A percentile compares a stretch with the other conserved stretches of the same genome.
Conservation (phyloP, 129 eudicot species). For the Tanacetum coccineum region DNA sequence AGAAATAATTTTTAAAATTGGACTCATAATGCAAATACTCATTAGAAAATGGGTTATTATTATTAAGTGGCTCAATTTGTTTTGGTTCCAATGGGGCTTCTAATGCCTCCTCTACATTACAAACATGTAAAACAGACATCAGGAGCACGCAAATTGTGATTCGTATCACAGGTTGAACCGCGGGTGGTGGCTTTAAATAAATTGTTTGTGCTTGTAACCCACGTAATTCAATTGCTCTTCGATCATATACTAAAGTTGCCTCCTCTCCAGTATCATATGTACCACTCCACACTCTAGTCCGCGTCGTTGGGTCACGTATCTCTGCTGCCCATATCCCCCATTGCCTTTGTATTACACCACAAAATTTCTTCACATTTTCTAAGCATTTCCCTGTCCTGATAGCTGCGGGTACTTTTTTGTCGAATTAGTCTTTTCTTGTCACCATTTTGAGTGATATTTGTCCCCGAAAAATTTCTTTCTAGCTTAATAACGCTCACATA, state of each 20-base stretch:
- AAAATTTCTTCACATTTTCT: conserved; percentile 30
- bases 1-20: conserved; percentile 25
- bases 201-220: conserved; percentile 55
- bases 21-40: conserved; percentile 31
- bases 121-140: conserved; percentile 47
- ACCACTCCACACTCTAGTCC: conserved; percentile 57
- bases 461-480: conserved; percentile 5
- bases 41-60: not conserved
- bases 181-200: conserved; percentile 32
- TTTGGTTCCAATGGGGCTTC: conserved; percentile 6
- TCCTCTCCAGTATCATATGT: conserved; percentile 68
- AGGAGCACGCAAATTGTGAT: conserved; percentile 22
- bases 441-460: not conserved
- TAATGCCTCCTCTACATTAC: conserved; percentile 7
- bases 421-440: conserved; percentile 24
- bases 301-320: conserved; percentile 52
- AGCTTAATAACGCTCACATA: conserved; percentile 43
- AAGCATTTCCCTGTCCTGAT: not conserved
- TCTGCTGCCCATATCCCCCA: conserved; percentile 74
- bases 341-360: conserved; percentile 60
- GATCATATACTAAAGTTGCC: conserved; percentile 67
- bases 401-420: not conserved
- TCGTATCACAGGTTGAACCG: conserved; percentile 14
- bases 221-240: conserved; percentile 52
- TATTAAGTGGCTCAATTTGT: not conserved